phyloP scores from a whole-genome alignment of 257 asterid genomes.

The Nicotiana noctiflora region DNA sequence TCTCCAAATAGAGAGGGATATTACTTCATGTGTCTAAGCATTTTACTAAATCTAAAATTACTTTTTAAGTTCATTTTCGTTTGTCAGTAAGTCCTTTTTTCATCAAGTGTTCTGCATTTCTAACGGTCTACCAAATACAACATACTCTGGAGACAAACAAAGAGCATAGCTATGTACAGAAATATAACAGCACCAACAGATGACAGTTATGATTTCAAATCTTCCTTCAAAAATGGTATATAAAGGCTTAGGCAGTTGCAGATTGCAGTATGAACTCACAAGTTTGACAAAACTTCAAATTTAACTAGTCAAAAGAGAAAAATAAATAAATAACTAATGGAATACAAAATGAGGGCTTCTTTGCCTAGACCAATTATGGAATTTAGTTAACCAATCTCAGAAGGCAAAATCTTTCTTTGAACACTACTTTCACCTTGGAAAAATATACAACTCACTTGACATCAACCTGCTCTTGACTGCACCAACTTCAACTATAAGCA shows the following conservation, averaged over 20 bases:
- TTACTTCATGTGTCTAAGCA: no score
- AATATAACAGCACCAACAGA: not conserved
- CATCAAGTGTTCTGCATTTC: no score
- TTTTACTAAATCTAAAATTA: no score
- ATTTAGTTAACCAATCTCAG: constrained; percentile 26
- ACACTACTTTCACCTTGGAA: constrained; percentile 33
- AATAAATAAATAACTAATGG: constrained; percentile 34
- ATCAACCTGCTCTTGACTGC: constrained; percentile 29
- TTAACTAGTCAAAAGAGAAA: constrained; percentile 33
- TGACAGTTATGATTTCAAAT: not conserved
- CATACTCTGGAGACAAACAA: not conserved
- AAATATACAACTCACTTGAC: constrained; percentile 35
- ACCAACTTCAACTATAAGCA: not conserved
- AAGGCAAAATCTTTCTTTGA: constrained; percentile 32
- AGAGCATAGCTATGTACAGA: not conserved
- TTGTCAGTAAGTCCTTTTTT: no score
- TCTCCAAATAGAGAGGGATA: no score
- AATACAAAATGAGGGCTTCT: constrained; percentile 40
- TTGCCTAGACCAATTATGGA: constrained; percentile 29
- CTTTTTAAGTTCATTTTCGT: no score
- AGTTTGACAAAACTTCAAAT: constrained; percentile 30
- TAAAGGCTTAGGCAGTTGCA: constrained; percentile 17
- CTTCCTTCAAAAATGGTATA: constrained; percentile 25
- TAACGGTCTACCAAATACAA: not conserved
- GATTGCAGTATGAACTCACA: constrained; percentile 43